A percentile compares a stretch with the other conserved stretches of the same genome.
Evolutionary conservation across 495 filamentous ascomycete genomes (phyloP).

Genomic region (Neurospora cerealis): DNA sequence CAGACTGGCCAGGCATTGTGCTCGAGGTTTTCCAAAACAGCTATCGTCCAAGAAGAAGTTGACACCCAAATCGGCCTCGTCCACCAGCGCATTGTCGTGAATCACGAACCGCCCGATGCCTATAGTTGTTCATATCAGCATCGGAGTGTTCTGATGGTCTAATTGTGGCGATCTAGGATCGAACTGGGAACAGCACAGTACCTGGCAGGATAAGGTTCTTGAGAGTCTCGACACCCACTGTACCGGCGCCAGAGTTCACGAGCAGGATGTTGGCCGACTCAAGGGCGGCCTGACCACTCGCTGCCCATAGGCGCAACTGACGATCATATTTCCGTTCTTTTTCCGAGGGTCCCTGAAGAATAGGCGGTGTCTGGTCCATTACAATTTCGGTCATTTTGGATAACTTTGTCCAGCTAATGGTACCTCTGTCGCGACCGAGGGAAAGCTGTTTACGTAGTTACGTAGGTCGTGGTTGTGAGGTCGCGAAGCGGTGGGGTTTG

Average conservation of each 20-base stretch:
- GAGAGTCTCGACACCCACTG: constrained; percentile 81
- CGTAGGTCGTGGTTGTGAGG: not conserved
- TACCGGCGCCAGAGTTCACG: constrained; percentile 72
- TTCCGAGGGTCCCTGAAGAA: constrained; percentile 57
- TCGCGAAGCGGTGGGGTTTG: not conserved
- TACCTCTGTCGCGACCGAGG: not conserved
- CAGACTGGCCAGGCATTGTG: constrained; percentile 63
- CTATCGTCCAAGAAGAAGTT: constrained; percentile 91
- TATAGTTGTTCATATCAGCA: constrained; percentile 12
- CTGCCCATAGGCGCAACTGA: constrained; percentile 91
- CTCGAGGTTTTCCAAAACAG: constrained; percentile 68
- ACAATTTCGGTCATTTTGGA: constrained; percentile 37
- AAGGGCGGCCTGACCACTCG: constrained; percentile 79
- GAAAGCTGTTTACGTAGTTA: not conserved
- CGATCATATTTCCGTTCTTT: constrained; percentile 95
- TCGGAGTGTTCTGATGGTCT: not conserved
- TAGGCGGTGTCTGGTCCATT: constrained; percentile 39
- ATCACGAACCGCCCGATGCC: constrained; percentile 94
- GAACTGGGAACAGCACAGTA: constrained; percentile 12
- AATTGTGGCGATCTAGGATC: not conserved
- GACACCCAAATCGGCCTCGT: constrained; percentile 76
- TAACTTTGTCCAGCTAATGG: not conserved
- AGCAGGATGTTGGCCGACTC: constrained; percentile 84
- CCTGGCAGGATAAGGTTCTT: constrained; percentile 93
- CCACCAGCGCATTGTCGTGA: constrained; percentile 66